A percentile compares a stretch with the other conserved stretches of the same genome.
These are phyloP conservation scores for Phyllostachys edulis DNA, from an alignment of 176 grass and related monocot genomes.

Conservation along the genomic window DNA sequence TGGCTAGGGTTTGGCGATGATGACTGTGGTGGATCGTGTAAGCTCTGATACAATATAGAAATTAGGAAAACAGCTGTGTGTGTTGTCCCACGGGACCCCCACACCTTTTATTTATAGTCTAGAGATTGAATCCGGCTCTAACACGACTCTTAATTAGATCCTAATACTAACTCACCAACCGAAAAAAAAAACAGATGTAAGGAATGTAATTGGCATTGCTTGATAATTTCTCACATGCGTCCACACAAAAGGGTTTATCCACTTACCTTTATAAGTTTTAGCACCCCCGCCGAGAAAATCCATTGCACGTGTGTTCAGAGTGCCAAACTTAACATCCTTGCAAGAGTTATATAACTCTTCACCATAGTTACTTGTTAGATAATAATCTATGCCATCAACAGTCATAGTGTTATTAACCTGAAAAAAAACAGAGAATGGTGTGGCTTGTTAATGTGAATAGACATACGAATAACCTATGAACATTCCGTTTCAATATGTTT, in stretches of 20 bases:
- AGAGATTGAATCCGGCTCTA: no score
- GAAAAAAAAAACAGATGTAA: neutral
- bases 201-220: neutral
- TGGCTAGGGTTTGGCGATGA: no score
- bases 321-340: constrained; percentile 99
- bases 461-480: neutral
- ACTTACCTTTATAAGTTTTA: constrained; percentile 76
- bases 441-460: constrained; percentile 25
- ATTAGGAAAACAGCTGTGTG: no score
- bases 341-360: constrained; percentile 86
- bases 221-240: neutral
- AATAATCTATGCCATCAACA: constrained; percentile 84
- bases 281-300: constrained; percentile 93
- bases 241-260: neutral
- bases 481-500: constrained; percentile 12
- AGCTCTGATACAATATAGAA: no score
- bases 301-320: constrained; percentile 90
- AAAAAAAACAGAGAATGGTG: constrained; percentile 26
- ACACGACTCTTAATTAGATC: no score
- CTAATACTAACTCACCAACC: no score
- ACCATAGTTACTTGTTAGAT: constrained; percentile 67
- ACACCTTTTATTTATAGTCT: no score
- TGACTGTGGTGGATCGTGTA: no score
- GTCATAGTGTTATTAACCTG: constrained; percentile 71
- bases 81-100: no score